Base-by-base conservation (phyloP, 805 yeast genomes). In the Limtongia smithiae region DNA sequence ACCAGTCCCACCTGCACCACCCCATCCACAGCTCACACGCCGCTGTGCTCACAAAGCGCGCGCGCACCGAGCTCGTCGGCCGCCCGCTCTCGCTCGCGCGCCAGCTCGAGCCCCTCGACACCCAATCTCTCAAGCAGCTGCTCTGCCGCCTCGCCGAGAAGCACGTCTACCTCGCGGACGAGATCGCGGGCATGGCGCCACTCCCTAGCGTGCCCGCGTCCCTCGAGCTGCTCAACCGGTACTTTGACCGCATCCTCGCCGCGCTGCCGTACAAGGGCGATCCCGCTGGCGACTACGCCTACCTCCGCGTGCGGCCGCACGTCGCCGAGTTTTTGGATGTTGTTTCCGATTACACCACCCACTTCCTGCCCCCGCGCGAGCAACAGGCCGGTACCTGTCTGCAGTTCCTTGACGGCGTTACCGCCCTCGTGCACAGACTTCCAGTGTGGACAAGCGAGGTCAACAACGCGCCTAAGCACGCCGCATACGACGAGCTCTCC, bases 201-300 rank as follows among this genome's bases (percentile, higher is more conserved):
- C 71, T 71, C 42, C 80, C 89, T 14, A 71, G 81, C 0, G 73
- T 80, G 3, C 65, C 70, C 11, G 73, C 75, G 48, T 76, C 85
- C 4, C 63, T 83, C 8, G 70, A 67, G 9, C 70, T 79, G 36
- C 69, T 88, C 44, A 64, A 69, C 33, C 59, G 62, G 5, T 78
- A 80, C 60, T 68, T 77, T 41, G 62, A 61, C 3, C 53, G 48
- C 6, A 76, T 85, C 24, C 59, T 68, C 18, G 64, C 65, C 8
- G 73, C 75, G 51, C 66, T 88, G 56, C 96, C 96, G 1, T 86
- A 84, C 65, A 81, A 82, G 57, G 87, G 86, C 55, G 89, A 85
- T 59, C 72, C 75, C 8, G 72, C 76, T 32, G 78, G 84, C 40
- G 95, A 87, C 65, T 87, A 87, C 62, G 80, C 90, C 3, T 87